Conservation (phyloP, 768 basidiomycete genomes). For the Daedalea quercina region DNA sequence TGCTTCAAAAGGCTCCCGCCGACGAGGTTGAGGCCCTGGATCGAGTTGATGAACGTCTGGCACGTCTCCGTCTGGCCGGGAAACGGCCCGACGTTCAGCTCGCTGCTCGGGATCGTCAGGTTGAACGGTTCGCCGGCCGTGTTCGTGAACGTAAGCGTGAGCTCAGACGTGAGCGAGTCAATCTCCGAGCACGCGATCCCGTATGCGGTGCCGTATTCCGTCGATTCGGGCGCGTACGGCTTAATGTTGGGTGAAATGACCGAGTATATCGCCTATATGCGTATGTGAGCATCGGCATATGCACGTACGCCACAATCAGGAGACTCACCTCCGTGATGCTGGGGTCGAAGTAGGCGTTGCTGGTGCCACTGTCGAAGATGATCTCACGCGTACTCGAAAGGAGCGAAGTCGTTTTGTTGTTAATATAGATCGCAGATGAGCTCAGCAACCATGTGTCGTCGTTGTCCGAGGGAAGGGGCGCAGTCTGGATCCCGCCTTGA, state of each 20-base stretch:
- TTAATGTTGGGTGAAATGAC: conserved; percentile 53
- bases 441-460: conserved; percentile 37
- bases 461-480: conserved; percentile 30
- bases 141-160: conserved; percentile 50
- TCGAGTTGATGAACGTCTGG: conserved; percentile 56
- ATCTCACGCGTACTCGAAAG: conserved; percentile 35
- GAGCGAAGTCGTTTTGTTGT: conserved; percentile 40
- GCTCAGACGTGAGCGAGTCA: conserved; percentile 39
- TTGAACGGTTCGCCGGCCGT: conserved; percentile 42
- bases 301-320: conserved; percentile 2
- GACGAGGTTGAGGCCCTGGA: conserved; percentile 42
- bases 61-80: conserved; percentile 40
- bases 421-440: conserved; percentile 43
- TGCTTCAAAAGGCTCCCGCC: conserved; percentile 54
- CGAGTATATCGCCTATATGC: conserved; percentile 43
- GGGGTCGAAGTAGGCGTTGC: conserved; percentile 46
- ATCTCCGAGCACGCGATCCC: conserved; percentile 35
- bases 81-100: conserved; percentile 54
- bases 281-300: not conserved
- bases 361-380: conserved; percentile 54
- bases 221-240: conserved; percentile 42
- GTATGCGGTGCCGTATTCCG: conserved; percentile 42
- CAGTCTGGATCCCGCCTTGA: conserved; percentile 36
- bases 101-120: conserved; percentile 49
- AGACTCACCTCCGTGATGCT: conserved; percentile 38